Conservation (phyloP, 1,284 basidiomycete species). For the Gomphus bonarii region DNA sequence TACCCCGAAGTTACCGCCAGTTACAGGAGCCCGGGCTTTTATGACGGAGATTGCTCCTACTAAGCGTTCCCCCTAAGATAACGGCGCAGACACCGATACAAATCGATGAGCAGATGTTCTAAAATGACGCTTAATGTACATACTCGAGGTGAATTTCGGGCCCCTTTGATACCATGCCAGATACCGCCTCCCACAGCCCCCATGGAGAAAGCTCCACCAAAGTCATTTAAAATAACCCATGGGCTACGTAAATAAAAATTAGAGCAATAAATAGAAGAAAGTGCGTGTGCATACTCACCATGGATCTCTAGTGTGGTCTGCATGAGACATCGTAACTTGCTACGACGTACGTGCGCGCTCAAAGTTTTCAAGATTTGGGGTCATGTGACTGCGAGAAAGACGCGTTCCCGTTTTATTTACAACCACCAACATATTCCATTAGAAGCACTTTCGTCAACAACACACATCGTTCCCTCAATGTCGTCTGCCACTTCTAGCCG, state of each 20-base stretch:
- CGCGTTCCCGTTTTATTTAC: constrained; percentile 16
- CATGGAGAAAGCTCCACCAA: constrained; percentile 95
- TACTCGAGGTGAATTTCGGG: constrained; percentile 91
- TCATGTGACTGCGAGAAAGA: constrained; percentile 9
- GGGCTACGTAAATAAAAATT: constrained; percentile 48
- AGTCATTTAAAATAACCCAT: constrained; percentile 98
- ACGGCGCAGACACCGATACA: not conserved
- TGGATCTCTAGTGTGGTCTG: constrained; percentile 89
- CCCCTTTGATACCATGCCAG: constrained; percentile 99
- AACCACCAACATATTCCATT: not conserved
- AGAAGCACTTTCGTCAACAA: constrained; percentile 13
- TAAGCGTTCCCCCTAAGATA: constrained; percentile 77
- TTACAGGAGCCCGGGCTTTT: constrained; percentile 96
- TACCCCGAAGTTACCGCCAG: constrained; percentile 95
- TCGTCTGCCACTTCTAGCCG: constrained; percentile 8
- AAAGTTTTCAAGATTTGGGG: not conserved
- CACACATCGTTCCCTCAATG: constrained; percentile 16
- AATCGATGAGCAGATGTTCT: not conserved
- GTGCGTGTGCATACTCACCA: constrained; percentile 42
- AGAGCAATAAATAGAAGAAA: not conserved
- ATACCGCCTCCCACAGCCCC: constrained; percentile 93
- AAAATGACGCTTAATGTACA: constrained; percentile 19
- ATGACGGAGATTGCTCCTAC: constrained; percentile 92
- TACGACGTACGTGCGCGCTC: not conserved
- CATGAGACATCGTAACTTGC: constrained; percentile 54